Evolutionary conservation across 768 basidiomycete genomes (phyloP).

Genomic region (Rhodotorula sphaerocarpa): DNA sequence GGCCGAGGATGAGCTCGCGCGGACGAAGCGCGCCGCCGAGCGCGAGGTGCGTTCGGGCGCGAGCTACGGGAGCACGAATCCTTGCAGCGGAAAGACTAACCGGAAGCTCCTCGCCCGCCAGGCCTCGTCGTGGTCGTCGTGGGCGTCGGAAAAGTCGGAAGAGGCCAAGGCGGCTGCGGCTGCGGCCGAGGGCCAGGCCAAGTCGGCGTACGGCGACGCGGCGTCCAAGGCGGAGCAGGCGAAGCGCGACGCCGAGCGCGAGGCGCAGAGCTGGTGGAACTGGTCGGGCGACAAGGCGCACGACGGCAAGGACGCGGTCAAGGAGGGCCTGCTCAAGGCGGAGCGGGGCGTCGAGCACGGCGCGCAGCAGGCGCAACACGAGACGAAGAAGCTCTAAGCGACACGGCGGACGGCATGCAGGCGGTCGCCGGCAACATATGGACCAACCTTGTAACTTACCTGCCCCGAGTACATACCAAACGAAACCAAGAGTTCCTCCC

Average conservation of each 20-base stretch:
- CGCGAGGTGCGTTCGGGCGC: constrained; percentile 5
- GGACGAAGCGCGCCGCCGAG: constrained; percentile 5
- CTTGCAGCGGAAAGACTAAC: neutral
- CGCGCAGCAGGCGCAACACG: constrained; percentile 21
- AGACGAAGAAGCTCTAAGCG: constrained; percentile 25
- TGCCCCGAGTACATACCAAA: too few species aligned
- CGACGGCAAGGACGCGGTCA: constrained; percentile 22
- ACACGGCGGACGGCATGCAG: neutral
- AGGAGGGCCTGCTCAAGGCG: constrained; percentile 16
- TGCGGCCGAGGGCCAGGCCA: neutral
- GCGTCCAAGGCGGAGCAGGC: neutral
- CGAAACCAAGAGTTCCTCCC: too few species aligned
- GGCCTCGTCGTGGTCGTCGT: constrained; percentile 12
- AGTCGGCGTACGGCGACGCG: constrained; percentile 13
- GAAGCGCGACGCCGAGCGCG: constrained; percentile 5
- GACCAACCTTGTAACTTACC: too few species aligned
- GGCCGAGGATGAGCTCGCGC: constrained; percentile 3
- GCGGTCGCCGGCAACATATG: too few species aligned
- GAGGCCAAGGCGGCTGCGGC: constrained; percentile 10
- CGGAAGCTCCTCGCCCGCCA: neutral
- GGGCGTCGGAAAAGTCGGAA: neutral
- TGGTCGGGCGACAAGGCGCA: constrained; percentile 22
- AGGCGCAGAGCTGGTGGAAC: constrained; percentile 19
- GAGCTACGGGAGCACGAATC: too few species aligned
- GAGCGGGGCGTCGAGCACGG: constrained; percentile 16